A percentile compares a stretch with the other conserved stretches of the same genome.
phyloP scores from a whole-genome alignment of 2,329 filamentous ascomycete species.

The Claviceps cyperi region DNA sequence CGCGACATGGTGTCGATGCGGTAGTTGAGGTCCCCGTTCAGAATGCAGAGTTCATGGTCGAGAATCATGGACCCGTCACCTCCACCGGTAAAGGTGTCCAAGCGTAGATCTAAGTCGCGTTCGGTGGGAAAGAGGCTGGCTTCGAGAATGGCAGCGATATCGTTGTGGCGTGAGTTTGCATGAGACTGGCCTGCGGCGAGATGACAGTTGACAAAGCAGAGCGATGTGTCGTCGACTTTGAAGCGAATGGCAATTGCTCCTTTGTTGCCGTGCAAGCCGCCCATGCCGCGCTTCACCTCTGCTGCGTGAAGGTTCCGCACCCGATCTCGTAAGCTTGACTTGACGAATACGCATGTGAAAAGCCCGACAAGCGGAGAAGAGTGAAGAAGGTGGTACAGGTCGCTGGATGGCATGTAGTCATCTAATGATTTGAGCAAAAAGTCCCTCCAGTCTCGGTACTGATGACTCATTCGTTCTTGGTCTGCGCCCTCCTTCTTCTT shows the following conservation, averaged over 20 bases:
- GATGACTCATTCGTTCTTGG: slow-evolving; percentile 87
- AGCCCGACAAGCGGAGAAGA: slow-evolving; percentile 79
- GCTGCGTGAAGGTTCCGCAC: slow-evolving; percentile 65
- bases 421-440: slow-evolving; percentile 72
- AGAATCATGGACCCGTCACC: slow-evolving; percentile 90
- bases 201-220: slow-evolving; percentile 97
- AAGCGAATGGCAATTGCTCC: slow-evolving; percentile 88
- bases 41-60: slow-evolving; percentile 91
- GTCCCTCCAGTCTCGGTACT: slow-evolving; percentile 93
- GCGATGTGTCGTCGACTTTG: slow-evolving; percentile 77
- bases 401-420: slow-evolving; percentile 62
- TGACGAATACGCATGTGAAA: slow-evolving; percentile 93
- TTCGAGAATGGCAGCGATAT: slow-evolving; percentile 82
- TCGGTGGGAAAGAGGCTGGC: slow-evolving; percentile 59
- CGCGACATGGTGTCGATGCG: slow-evolving; percentile 95
- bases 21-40: slow-evolving; percentile 96
- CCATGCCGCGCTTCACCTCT: slow-evolving; percentile 93
- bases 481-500: slow-evolving; percentile 74
- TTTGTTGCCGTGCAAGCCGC: slow-evolving; percentile 90
- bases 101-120: slow-evolving; percentile 48
- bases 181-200: slow-evolving; percentile 86
- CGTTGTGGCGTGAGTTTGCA: slow-evolving; percentile 81
- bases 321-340: slow-evolving; percentile 58
- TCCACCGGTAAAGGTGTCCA: slow-evolving; percentile 76
- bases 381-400: slow-evolving; percentile 74